phyloP scores from a whole-genome alignment of 495 filamentous ascomycete species.

The Penicillium nucicola region DNA sequence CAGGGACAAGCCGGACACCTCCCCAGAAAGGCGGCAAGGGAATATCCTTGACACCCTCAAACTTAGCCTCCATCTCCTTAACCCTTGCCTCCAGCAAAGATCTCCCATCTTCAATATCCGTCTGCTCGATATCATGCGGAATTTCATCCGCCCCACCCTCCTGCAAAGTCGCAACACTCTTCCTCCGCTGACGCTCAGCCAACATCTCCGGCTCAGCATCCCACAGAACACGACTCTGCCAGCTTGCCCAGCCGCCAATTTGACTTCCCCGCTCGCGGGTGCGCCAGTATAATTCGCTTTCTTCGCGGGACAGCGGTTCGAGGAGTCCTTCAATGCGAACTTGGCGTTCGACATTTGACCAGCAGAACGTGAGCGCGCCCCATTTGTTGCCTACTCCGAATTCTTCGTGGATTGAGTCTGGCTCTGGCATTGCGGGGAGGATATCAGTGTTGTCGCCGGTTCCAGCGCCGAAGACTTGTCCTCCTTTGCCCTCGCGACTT shows the following conservation, averaged over 20 bases:
- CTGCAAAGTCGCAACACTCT: slow-evolving; percentile 33
- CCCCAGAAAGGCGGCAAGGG: slow-evolving; percentile 95
- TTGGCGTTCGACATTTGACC: slow-evolving; percentile 76
- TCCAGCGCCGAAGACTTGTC: slow-evolving; percentile 36
- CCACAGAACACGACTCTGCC: slow-evolving; percentile 72
- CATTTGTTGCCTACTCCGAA: slow-evolving; percentile 36
- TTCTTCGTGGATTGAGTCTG: slow-evolving; percentile 13
- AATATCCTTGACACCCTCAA: slow-evolving; percentile 71
- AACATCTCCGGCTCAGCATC: slow-evolving; percentile 31
- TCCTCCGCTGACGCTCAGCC: slow-evolving; percentile 23
- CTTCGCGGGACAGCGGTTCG: slow-evolving; percentile 63
- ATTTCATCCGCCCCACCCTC: slow-evolving; percentile 34
- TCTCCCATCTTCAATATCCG: slow-evolving; percentile 59
- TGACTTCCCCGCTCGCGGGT: slow-evolving; percentile 75
- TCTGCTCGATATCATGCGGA: slow-evolving; percentile 57
- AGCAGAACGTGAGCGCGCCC: slow-evolving; percentile 44
- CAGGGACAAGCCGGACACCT: slow-evolving; percentile 79
- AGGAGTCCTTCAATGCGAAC: slow-evolving; percentile 77
- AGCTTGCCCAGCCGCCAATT: slow-evolving; percentile 91
- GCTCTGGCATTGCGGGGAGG: slow-evolving; percentile 27
- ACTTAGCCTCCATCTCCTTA: slow-evolving; percentile 65
- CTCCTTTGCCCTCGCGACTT: slow-evolving; percentile 51
- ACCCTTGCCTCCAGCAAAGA: slow-evolving; percentile 65
- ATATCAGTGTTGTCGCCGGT: background rate
- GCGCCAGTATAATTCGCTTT: slow-evolving; percentile 85